These are phyloP conservation scores for Pseudogymnoascus sp. DNA, from an alignment of 2,329 filamentous ascomycete species.

Conservation along the genomic window DNA sequence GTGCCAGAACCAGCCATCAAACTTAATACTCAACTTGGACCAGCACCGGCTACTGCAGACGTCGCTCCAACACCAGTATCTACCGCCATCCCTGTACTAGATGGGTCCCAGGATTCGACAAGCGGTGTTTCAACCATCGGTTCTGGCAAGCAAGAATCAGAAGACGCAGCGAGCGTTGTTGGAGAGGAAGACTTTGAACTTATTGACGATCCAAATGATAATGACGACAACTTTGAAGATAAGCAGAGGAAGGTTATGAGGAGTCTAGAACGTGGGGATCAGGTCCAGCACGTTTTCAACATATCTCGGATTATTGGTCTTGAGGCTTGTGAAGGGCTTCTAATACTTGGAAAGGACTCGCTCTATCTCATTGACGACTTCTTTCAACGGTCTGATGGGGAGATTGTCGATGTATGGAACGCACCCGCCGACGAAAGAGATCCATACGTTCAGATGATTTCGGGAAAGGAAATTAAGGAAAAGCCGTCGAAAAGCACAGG, in stretches of 20 bases:
- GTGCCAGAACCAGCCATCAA: conserved; percentile 36
- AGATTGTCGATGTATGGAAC: conserved; percentile 95
- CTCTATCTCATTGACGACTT: conserved; percentile 95
- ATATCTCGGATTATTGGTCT: conserved; percentile 90
- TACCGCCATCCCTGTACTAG: conserved; percentile 16
- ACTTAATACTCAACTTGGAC: conserved; percentile 25
- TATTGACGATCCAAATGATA: conserved; percentile 86
- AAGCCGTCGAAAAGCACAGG: conserved; percentile 48
- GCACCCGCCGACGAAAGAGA: conserved; percentile 88
- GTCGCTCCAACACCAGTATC: conserved; percentile 13
- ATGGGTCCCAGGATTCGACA: conserved; percentile 15
- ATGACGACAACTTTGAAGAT: conserved; percentile 77
- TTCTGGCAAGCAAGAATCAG: conserved; percentile 9
- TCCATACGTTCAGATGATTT: conserved; percentile 90
- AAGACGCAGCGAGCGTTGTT: conserved; percentile 32
- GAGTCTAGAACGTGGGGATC: conserved; percentile 80
- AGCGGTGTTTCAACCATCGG: not conserved
- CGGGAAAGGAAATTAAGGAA: conserved; percentile 59
- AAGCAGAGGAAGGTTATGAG: conserved; percentile 98
- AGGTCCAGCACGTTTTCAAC: conserved; percentile 91
- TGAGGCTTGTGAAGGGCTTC: conserved; percentile 85
- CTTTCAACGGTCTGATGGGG: conserved; percentile 88
- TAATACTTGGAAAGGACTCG: conserved; percentile 86
- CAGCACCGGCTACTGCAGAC: conserved; percentile 1
- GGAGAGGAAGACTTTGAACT: conserved; percentile 90